Evolutionary conservation across 495 filamentous ascomycete species (phyloP).

Genomic region (Cryomyces minteri): DNA sequence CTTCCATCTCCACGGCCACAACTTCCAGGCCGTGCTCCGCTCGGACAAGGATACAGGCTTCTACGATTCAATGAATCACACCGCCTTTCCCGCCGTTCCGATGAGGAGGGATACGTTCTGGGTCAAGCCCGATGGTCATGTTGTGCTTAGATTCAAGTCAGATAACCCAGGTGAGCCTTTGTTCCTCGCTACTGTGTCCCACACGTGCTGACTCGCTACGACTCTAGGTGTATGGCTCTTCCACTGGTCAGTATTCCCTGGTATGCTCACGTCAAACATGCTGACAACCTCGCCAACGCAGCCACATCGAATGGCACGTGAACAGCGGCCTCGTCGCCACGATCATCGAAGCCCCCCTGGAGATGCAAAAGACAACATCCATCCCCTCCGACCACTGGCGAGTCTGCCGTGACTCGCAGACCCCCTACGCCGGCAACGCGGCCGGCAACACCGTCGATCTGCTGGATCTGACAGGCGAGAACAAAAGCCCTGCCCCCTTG

Average conservation of each 20-base stretch:
- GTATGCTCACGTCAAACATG: too few species aligned
- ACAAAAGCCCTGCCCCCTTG: slow-evolving; percentile 31
- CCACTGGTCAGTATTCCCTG: slow-evolving; percentile 31
- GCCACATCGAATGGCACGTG: slow-evolving; percentile 65
- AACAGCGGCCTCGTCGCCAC: slow-evolving; percentile 52
- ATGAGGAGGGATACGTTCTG: slow-evolving; percentile 40
- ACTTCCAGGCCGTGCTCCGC: slow-evolving; percentile 53
- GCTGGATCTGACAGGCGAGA: slow-evolving; percentile 46
- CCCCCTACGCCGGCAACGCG: slow-evolving; percentile 48
- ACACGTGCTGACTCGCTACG: background rate
- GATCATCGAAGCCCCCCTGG: slow-evolving; percentile 49
- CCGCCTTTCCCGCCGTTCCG: slow-evolving; percentile 26
- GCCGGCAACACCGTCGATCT: slow-evolving; percentile 48
- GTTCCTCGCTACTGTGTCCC: slow-evolving; percentile 1
- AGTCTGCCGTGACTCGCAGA: slow-evolving; percentile 32
- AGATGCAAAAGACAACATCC: slow-evolving; percentile 36
- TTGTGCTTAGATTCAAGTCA: slow-evolving; percentile 27
- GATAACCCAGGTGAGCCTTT: slow-evolving; percentile 43
- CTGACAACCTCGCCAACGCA: too few species aligned
- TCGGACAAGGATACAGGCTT: slow-evolving; percentile 29
- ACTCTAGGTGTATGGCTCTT: slow-evolving; percentile 47
- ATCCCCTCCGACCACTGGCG: slow-evolving; percentile 46
- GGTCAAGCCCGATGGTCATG: slow-evolving; percentile 28
- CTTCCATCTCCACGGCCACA: slow-evolving; percentile 79
- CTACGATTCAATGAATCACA: slow-evolving; percentile 24